phyloP scores from a whole-genome alignment of 192 early-diverging fungal species.

The Coemansia sp. region DNA sequence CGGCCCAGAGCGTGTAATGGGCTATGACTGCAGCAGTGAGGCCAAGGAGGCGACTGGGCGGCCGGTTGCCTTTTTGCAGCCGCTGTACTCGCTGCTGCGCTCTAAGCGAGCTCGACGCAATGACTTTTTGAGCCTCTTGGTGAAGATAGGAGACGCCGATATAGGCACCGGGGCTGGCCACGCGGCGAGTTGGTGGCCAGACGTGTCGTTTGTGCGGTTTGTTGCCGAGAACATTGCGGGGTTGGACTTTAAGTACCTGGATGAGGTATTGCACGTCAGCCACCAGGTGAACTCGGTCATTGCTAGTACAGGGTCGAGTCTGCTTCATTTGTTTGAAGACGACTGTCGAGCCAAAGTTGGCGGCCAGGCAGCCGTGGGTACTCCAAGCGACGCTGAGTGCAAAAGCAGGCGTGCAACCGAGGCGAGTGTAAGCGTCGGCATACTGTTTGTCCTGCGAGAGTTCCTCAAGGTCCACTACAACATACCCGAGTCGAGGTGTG shows the following conservation, averaged over 20 bases:
- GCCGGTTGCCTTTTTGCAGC: constrained; percentile 59
- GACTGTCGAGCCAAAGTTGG: constrained; percentile 17
- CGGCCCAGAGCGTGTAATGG: constrained; percentile 32
- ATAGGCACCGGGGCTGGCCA: constrained; percentile 1
- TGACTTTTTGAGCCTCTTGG: constrained; percentile 66
- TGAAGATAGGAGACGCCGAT: constrained; percentile 70
- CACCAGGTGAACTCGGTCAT: constrained; percentile 72
- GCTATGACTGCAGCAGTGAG: constrained; percentile 33
- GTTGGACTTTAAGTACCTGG: constrained; percentile 74
- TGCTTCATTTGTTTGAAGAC: constrained; percentile 52
- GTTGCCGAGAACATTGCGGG: constrained; percentile 80
- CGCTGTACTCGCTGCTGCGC: constrained; percentile 68
- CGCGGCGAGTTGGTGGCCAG: constrained; percentile 26
- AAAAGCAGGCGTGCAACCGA: constrained; percentile 41
- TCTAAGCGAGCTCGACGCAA: constrained; percentile 68
- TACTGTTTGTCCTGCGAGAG: constrained; percentile 62
- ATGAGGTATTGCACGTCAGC: constrained; percentile 77
- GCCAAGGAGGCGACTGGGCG: constrained; percentile 28
- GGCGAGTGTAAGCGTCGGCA: constrained; percentile 59
- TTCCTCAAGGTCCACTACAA: constrained; percentile 61
- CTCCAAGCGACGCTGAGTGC: neutral
- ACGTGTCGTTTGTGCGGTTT: constrained; percentile 67
- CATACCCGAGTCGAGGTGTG: constrained; percentile 55
- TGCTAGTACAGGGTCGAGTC: constrained; percentile 65
- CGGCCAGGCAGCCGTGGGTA: neutral